Evolutionary conservation across 805 yeast species (phyloP).

Genomic region (Ogataea salicorniae): DNA sequence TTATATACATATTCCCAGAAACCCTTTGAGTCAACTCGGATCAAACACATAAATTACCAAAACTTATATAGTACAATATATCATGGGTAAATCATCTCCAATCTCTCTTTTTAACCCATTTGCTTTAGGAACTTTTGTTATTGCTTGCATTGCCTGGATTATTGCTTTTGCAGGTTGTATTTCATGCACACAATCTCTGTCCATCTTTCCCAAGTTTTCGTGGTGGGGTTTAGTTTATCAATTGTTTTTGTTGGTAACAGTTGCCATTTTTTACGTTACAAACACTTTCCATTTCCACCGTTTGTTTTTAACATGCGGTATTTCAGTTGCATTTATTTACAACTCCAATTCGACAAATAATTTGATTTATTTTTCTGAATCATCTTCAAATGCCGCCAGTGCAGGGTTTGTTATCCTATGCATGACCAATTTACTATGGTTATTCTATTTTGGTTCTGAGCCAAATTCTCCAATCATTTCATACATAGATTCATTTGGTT

Average conservation of each 20-base stretch:
- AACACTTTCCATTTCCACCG: slow-evolving; percentile 69
- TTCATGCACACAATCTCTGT: slow-evolving; percentile 37
- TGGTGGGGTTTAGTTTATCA: slow-evolving; percentile 97
- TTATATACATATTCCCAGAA: no score
- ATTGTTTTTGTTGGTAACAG: slow-evolving; percentile 50
- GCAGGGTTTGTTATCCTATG: slow-evolving; percentile 87
- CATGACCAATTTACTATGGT: slow-evolving; percentile 79
- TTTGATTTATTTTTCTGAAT: slow-evolving; percentile 61
- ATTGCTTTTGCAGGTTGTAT: slow-evolving; percentile 86
- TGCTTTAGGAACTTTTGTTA: slow-evolving; percentile 73
- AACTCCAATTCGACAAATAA: slow-evolving; percentile 79
- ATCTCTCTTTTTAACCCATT: slow-evolving; percentile 53
- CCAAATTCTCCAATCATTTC: slow-evolving; percentile 82
- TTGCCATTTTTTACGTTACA: slow-evolving; percentile 48
- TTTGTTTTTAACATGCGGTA: slow-evolving; percentile 46
- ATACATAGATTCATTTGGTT: slow-evolving; percentile 77
- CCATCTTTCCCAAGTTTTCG: slow-evolving; percentile 69
- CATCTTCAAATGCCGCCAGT: slow-evolving; percentile 77
- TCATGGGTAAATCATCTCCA: slow-evolving; percentile 16
- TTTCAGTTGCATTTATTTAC: slow-evolving; percentile 75
- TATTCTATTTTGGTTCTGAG: slow-evolving; percentile 85
- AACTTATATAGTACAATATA: no score
- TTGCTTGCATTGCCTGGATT: slow-evolving; percentile 77
- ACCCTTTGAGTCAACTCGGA: no score
- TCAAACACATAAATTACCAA: no score